A percentile compares a stretch with the other conserved stretches of the same genome.
phyloP scores from a whole-genome alignment of 805 yeast genomes.

The Suhomyces sp. region DNA sequence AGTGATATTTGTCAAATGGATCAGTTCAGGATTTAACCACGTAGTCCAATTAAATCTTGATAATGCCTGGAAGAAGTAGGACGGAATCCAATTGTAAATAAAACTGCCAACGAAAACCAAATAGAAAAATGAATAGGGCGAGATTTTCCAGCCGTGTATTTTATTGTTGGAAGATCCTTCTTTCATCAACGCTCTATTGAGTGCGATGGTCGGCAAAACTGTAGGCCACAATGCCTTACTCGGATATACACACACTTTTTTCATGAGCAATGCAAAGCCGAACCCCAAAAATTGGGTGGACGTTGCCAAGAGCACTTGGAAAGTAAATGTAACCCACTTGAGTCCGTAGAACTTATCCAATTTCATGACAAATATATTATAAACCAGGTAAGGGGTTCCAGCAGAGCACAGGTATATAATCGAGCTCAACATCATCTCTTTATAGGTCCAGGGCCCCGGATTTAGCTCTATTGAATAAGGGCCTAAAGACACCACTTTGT shows the following conservation, averaged over 20 bases:
- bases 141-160: conserved; percentile 41
- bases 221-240: conserved; percentile 45
- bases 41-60: conserved; percentile 46
- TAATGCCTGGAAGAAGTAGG: conserved; percentile 36
- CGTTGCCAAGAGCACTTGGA: conserved; percentile 49
- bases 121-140: conserved; percentile 39
- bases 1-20: conserved; percentile 37
- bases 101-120: conserved; percentile 32
- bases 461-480: conserved; percentile 29
- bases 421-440: conserved; percentile 45
- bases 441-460: conserved; percentile 44
- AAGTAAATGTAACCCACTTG: conserved; percentile 48
- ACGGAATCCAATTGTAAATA: conserved; percentile 42
- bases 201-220: conserved; percentile 40
- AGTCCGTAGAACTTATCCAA: conserved; percentile 40
- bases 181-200: conserved; percentile 39
- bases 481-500: conserved; percentile 17
- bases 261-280: conserved; percentile 63
- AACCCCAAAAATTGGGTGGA: conserved; percentile 64
- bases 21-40: conserved; percentile 39
- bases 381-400: conserved; percentile 41
- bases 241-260: conserved; percentile 50
- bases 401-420: conserved; percentile 43
- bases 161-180: conserved; percentile 20
- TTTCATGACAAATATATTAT: conserved; percentile 44